Percentiles rank a stretch among this genome's conserved stretches.
These are phyloP conservation scores for Leptosphaerulina australis DNA, from an alignment of 2,329 filamentous ascomycete species.

Conservation along the genomic window DNA sequence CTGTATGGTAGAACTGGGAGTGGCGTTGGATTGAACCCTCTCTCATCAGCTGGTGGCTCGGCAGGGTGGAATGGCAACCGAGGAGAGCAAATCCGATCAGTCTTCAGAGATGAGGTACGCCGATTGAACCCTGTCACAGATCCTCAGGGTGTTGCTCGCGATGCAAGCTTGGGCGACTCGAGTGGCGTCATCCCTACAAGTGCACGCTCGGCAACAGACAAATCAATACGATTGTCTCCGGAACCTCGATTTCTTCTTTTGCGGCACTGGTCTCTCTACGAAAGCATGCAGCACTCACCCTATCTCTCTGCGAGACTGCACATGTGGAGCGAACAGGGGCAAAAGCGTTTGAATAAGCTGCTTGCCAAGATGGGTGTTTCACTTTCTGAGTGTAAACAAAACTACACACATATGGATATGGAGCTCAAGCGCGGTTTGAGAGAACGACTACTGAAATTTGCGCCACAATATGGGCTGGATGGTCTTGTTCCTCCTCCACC, in stretches of 20 bases:
- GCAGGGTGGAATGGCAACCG: constrained; percentile 81
- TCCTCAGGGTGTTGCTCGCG: constrained; percentile 62
- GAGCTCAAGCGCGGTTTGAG: constrained; percentile 87
- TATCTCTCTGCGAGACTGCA: constrained; percentile 91
- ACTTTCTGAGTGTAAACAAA: constrained; percentile 90
- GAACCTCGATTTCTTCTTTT: constrained; percentile 93
- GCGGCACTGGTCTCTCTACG: constrained; percentile 95
- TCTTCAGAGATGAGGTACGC: constrained; percentile 90
- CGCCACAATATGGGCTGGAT: constrained; percentile 89
- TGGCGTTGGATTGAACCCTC: constrained; percentile 70
- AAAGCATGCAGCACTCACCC: constrained; percentile 97
- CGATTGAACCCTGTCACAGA: constrained; percentile 81
- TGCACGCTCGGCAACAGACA: constrained; percentile 87
- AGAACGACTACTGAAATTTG: constrained; percentile 86
- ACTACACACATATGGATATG: constrained; percentile 98
- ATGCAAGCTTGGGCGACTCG: constrained; percentile 67
- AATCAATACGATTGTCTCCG: constrained; percentile 86
- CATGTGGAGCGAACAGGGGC: constrained; percentile 89
- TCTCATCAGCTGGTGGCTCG: constrained; percentile 59
- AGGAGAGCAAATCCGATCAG: constrained; percentile 81
- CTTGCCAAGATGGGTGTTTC: constrained; percentile 98
- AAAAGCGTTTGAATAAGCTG: constrained; percentile 89
- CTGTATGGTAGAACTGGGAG: constrained; percentile 86
- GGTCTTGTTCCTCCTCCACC: constrained; percentile 78
- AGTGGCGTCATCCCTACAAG: constrained; percentile 88